Evolutionary conservation across 2,329 filamentous ascomycete species (phyloP), one percentile per base, ranked within the genome.

Genomic region (Aulographum hederae): DNA sequence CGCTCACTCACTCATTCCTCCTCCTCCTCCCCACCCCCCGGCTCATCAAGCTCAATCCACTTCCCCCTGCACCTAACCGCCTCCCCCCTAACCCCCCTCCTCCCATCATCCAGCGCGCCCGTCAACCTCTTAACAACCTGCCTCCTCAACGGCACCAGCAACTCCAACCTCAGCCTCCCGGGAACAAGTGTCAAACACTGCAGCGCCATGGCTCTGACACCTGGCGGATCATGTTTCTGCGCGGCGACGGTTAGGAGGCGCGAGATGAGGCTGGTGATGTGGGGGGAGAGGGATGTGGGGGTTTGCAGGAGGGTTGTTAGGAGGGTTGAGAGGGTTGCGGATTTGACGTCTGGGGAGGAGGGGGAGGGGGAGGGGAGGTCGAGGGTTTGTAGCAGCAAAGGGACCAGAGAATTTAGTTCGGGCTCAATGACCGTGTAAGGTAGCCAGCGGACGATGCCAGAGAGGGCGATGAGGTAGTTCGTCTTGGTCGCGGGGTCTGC

Each of bases 381-480:
- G 4, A 78, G 58, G 19, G 61, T 67, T 44, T 77, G 73, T 0
- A 78, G 56, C 13, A 78, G 60, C 1, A 76, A 55, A 0, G 70
- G 67, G 4, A 69, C 54, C 2, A 78, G 54, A 4, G 62, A 61
- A 1, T 57, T 52, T 6, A 76, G 57, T 41, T 72, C 65, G 11
- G 68, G 61, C 42, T 71, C 60, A 10, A 76, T 60, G 27, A 78
- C 59, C 4, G 61, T 52, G 20, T 71, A 68, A 0, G 71, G 63
- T 27, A 74, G 61, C 44, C 65, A 67, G 31, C 61, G 58, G 26
- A 78, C 55, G 11, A 76, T 61, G 2, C 70, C 70, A 3, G 69
- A 66, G 3, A 78, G 56, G 4, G 73, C 72, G 20, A 73, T 61
- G 16, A 78, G 61, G 41, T 73, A 71, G 38, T 72, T 69, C 29